Base-by-base conservation (phyloP, 805 yeast genomes). In the Ogataea thermomethanolica region DNA sequence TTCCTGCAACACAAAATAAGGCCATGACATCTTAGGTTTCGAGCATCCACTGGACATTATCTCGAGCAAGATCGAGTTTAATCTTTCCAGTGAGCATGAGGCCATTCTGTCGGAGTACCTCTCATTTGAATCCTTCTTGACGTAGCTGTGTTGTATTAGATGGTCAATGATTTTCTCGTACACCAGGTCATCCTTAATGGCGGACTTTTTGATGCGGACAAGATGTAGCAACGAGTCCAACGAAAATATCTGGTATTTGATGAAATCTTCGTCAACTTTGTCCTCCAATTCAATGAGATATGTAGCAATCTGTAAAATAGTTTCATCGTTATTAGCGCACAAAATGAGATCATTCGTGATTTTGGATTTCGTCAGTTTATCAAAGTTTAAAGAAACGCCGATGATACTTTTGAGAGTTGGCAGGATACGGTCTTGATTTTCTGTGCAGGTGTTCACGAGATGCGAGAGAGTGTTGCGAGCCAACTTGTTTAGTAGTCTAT, bases 331-430 rank as follows among this genome's bases (percentile, higher is more conserved):
- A 14, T 49, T 37, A 14, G 42, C 41, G 9, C 49, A 34, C 9
- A 49, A 42, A 7, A 79, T 48, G 8, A 79, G 54, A 10, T 56
- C 59, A 29, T 76, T 79, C 9, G 77, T 64, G 0, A 87, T 76
- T 56, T 82, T 87, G 1, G 90, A 66, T 54, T 84, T 88, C 1
- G 95, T 82, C 22, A 84, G 57, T 45, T 73, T 70, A 60, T 90
- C 97, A 60, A 90, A 89, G 44, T 79, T 79, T 53, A 84, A 68
- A 28, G 77, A 72, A 4, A 85, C 85, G 21, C 70, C 69, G 11
- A 76, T 49, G 3, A 80, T 39, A 2, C 50, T 49, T 36, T 44
- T 41, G 23, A 62, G 35, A 10, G 59, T 39, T 1, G 61, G 52
- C 1, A 58, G 29, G 24, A 55, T 50, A 39, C 69, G 64, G 12